Evolutionary conservation across 257 asterid genomes (phyloP), one percentile per base, ranked within the genome.

Genomic region (Rubia yunnanensis): DNA sequence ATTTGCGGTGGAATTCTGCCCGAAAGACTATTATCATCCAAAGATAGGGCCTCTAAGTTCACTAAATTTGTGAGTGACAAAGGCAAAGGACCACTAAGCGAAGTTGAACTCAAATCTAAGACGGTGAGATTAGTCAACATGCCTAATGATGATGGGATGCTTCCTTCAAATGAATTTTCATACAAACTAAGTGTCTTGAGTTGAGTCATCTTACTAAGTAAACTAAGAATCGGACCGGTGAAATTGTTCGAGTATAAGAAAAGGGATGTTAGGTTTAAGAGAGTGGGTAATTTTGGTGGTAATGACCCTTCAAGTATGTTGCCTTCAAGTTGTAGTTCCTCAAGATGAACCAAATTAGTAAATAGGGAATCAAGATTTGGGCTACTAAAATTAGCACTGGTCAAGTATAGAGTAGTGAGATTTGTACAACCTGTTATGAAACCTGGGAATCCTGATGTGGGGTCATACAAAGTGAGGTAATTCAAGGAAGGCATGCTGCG

Each of bases 41-140:
- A 64, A 3, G 89, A 95, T 75, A 92, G 69, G 0, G 68, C 67
- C 1, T 64, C 0, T 63, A 89, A 70, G 39, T 79, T 67, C 66
- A 79, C 80, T 70, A 89, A 74, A 50, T 73, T 81, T 13, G 96
- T 78, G 26, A 89, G 48, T 55, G 96, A 81, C 69, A 26, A 32
- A 70, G 97, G 97, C 87, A 92, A 68, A 46, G 81, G 38, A 28
- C 95, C 97, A 9, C 81, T 64, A 5, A 87, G 70, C 3, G 77
- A 76, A 72, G 86, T 77, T 6, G 3, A 10, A 8, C 76, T 72
- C 22, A 81, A 34, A 71, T 60, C 60, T 49, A 81, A 76, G 71
- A 17, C 1, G 52, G 71, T 35, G 65, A 81, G 81, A 20, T 68
- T 73, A 63, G 4, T 46, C 7, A 81, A 79, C 39, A 62, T 64